These are phyloP conservation scores for Talaromyces trachyspermus DNA, from an alignment of 495 filamentous ascomycete genomes.

Conservation along the genomic window DNA sequence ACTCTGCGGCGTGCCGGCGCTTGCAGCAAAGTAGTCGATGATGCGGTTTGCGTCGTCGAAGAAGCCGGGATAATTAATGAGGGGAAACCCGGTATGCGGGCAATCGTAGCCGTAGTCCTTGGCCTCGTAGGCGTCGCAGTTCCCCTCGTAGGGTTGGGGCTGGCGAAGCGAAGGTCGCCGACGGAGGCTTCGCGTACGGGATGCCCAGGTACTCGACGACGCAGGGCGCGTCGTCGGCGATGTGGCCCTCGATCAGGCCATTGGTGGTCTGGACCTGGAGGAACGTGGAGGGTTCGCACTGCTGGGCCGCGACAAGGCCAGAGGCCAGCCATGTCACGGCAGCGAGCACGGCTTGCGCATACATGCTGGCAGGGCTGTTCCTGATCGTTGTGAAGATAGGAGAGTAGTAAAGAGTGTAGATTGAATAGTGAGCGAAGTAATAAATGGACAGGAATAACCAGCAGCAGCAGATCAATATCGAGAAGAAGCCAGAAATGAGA, in stretches of 20 bases:
- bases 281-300: background rate
- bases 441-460: too few relatives aligned
- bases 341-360: background rate
- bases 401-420: too few relatives aligned
- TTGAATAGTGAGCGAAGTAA: too few relatives aligned
- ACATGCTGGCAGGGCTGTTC: background rate
- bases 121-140: constrained; percentile 2
- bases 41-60: constrained; percentile 9
- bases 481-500: too few relatives aligned
- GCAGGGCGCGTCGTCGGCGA: constrained; percentile 22
- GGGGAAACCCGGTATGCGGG: constrained; percentile 11
- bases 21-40: constrained; percentile 3
- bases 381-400: too few relatives aligned
- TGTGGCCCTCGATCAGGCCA: constrained; percentile 39
- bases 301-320: background rate
- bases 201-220: constrained; percentile 46
- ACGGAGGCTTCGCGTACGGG: constrained; percentile 40
- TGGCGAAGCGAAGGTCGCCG: constrained; percentile 36
- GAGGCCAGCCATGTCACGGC: background rate
- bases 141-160: constrained; percentile 20
- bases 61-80: constrained; percentile 16
- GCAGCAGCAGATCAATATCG: too few relatives aligned
- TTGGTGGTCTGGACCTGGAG: background rate
- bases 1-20: constrained; percentile 6
- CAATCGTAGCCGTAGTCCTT: constrained; percentile 16